Percentiles rank a stretch among this genome's conserved stretches.
Conservation (phyloP, 345 rosid genomes). For the Garcia nutans region DNA sequence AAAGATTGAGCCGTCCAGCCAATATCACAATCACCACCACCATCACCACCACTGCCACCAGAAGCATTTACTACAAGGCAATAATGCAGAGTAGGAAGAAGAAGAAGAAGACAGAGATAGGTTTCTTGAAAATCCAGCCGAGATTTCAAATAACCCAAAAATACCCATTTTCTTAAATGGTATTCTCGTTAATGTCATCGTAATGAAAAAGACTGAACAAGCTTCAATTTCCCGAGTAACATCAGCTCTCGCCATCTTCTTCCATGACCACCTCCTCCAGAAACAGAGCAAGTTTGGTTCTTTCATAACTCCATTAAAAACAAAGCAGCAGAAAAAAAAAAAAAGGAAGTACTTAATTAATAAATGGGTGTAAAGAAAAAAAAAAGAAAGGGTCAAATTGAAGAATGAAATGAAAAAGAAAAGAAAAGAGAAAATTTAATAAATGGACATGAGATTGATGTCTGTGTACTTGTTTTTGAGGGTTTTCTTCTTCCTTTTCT, state of each 20-base stretch:
- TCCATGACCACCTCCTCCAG: slow-evolving; percentile 1
- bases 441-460: neutral
- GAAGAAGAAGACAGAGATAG: slow-evolving; percentile 12
- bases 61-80: slow-evolving; percentile 14
- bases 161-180: slow-evolving; percentile 10
- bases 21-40: slow-evolving; percentile 39
- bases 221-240: slow-evolving; percentile 2
- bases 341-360: neutral
- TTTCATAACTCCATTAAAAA: neutral
- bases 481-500: neutral
- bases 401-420: slow-evolving; percentile 7
- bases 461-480: slow-evolving; percentile 1
- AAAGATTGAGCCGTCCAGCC: slow-evolving; percentile 58
- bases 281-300: neutral
- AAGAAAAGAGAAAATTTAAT: too few species aligned
- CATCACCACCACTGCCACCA: slow-evolving; percentile 29
- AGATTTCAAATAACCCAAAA: neutral
- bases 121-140: slow-evolving; percentile 3
- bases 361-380: neutral
- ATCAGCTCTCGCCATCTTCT: slow-evolving; percentile 12
- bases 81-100: slow-evolving; percentile 12
- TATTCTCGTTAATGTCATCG: neutral
- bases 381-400: neutral
- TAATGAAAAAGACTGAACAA: neutral
- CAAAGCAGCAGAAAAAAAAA: neutral